phyloP scores from a whole-genome alignment of 2,329 filamentous ascomycete genomes.

The Parastagonospora avenae region DNA sequence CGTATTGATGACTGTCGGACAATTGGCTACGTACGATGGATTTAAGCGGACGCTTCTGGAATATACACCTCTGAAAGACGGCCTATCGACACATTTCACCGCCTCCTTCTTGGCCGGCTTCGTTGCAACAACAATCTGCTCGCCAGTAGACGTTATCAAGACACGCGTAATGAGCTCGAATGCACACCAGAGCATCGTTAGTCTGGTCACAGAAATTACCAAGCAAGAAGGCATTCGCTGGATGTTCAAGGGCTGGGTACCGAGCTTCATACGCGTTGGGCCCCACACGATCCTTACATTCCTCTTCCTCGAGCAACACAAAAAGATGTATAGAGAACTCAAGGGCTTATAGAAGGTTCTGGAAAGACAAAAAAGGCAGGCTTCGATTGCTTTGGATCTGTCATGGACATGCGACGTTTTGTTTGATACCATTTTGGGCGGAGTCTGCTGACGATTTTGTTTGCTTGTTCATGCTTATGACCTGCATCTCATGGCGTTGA shows the following conservation, averaged over 20 bases:
- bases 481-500: conserved; percentile 3
- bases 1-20: conserved; percentile 84
- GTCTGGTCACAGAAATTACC: conserved; percentile 70
- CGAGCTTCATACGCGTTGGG: conserved; percentile 70
- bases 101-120: conserved; percentile 80
- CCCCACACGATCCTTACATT: conserved; percentile 87
- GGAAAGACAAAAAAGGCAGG: background rate
- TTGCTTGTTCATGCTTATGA: background rate
- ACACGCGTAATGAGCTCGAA: conserved; percentile 80
- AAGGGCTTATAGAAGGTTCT: conserved; percentile 15
- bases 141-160: conserved; percentile 87
- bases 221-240: conserved; percentile 73
- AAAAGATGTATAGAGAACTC: conserved; percentile 69
- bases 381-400: background rate
- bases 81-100: conserved; percentile 76
- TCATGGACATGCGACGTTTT: background rate
- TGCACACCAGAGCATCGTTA: conserved; percentile 59
- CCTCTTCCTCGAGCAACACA: conserved; percentile 84
- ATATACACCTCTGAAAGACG: conserved; percentile 69
- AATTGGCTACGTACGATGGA: conserved; percentile 82
- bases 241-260: conserved; percentile 92
- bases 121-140: conserved; percentile 82
- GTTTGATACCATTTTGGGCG: conserved; percentile 13
- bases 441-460: conserved; percentile 4
- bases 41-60: conserved; percentile 75